These are phyloP conservation scores for Dimargaris xerosporica DNA, from an alignment of 192 early-diverging fungal genomes.

Conservation along the genomic window DNA sequence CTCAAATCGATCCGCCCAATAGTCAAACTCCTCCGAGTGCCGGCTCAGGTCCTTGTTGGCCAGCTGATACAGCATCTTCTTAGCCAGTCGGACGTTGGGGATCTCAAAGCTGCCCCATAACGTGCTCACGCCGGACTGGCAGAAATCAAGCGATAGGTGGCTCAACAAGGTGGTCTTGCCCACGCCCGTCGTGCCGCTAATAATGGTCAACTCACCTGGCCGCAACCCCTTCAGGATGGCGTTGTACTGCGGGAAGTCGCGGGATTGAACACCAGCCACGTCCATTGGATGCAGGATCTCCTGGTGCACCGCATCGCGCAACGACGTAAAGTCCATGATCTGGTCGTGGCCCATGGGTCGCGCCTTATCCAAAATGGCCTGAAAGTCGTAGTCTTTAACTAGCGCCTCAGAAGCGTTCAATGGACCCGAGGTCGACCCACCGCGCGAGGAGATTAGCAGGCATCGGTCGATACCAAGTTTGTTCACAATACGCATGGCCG, in stretches of 20 bases:
- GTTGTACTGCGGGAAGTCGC: constrained; percentile 44
- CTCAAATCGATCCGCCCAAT: constrained; percentile 45
- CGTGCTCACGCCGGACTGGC: constrained; percentile 46
- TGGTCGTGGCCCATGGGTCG: constrained; percentile 43
- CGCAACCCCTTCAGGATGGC: constrained; percentile 47
- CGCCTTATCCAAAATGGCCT: constrained; percentile 24
- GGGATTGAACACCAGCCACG: constrained; percentile 42
- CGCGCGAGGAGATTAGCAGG: constrained; percentile 31
- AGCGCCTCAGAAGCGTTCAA: constrained; percentile 37
- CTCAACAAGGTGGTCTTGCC: constrained; percentile 59
- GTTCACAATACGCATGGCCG: constrained; percentile 37
- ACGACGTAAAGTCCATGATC: constrained; percentile 40
- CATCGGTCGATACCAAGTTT: constrained; percentile 51
- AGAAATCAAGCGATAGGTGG: constrained; percentile 54
- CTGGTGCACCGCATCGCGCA: constrained; percentile 44
- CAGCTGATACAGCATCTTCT: constrained; percentile 51
- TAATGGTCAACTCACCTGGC: constrained; percentile 49
- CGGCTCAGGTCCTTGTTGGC: constrained; percentile 36
- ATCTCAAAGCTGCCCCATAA: constrained; percentile 70
- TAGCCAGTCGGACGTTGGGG: constrained; percentile 45
- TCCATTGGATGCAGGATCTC: constrained; percentile 49
- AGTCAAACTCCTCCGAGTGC: constrained; percentile 32
- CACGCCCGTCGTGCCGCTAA: constrained; percentile 50
- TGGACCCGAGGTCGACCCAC: constrained; percentile 27
- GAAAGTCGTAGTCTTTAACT: constrained; percentile 22